Evolutionary conservation across 495 filamentous ascomycete species (phyloP).

Genomic region (Hypoxylon fragiforme): DNA sequence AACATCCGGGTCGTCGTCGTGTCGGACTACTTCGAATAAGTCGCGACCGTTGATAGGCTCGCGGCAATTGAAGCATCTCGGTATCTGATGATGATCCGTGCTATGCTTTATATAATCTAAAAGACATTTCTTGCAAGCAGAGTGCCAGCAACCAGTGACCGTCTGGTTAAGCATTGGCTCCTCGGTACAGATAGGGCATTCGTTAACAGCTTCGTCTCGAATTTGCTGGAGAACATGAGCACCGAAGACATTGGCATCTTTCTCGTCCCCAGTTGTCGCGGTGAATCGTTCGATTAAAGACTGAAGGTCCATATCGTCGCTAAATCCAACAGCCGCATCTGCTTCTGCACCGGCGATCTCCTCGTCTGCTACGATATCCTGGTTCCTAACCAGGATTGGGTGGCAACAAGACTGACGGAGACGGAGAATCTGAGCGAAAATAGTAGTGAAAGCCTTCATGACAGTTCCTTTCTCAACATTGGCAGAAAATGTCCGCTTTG

Average conservation of each 20-base stretch:
- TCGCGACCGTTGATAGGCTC: conserved; percentile 79
- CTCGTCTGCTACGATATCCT: conserved; percentile 82
- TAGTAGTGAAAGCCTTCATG: conserved; percentile 90
- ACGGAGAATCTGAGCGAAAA: conserved; percentile 94
- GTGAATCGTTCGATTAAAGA: conserved; percentile 83
- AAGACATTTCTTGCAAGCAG: conserved; percentile 90
- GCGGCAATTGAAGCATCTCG: conserved; percentile 88
- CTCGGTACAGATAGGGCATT: conserved; percentile 93
- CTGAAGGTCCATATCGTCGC: conserved; percentile 95
- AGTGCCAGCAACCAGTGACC: conserved; percentile 96
- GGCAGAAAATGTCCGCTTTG: conserved; percentile 78
- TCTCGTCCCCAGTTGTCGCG: conserved; percentile 64
- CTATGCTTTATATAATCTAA: conserved; percentile 85
- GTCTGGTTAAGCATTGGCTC: conserved; percentile 93
- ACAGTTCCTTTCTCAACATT: conserved; percentile 91
- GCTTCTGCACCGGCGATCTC: conserved; percentile 79
- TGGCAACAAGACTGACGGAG: conserved; percentile 95
- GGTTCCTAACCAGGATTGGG: conserved; percentile 83
- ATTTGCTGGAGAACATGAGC: conserved; percentile 88
- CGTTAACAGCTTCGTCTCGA: conserved; percentile 79
- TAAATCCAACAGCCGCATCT: conserved; percentile 76
- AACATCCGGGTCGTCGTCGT: conserved; percentile 50
- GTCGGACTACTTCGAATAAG: conserved; percentile 81
- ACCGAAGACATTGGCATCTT: conserved; percentile 72
- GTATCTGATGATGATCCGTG: conserved; percentile 69